These are phyloP conservation scores for Lactarius psammicola DNA, from an alignment of 768 basidiomycete genomes.

Conservation along the genomic window DNA sequence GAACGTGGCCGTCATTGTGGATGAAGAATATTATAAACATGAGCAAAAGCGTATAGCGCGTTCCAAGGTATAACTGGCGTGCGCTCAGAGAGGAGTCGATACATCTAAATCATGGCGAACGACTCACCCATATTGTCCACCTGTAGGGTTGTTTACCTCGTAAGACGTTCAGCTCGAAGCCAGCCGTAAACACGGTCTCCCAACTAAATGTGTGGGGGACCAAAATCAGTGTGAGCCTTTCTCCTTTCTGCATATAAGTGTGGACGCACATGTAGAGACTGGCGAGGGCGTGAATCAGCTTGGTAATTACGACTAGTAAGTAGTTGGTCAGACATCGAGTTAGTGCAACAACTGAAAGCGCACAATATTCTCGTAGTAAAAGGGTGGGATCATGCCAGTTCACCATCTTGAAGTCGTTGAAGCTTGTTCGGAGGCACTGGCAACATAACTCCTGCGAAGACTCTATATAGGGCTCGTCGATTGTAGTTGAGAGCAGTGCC, in stretches of 20 bases:
- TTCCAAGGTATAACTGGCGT: constrained; percentile 7
- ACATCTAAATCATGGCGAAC: not conserved
- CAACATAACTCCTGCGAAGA: not conserved
- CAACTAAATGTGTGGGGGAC: not conserved
- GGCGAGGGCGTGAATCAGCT: not conserved
- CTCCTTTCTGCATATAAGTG: not conserved
- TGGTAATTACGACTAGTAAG: not conserved
- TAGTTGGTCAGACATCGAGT: not conserved
- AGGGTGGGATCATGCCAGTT: not conserved
- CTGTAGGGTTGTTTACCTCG: constrained; percentile 12
- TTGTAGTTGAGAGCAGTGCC: not conserved
- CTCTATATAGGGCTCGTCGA: not conserved
- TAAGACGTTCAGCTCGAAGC: constrained; percentile 1
- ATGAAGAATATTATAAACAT: not conserved
- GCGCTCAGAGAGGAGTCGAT: not conserved
- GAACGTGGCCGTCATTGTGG: not conserved
- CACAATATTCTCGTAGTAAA: not conserved
- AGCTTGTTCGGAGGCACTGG: not conserved
- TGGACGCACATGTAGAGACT: not conserved
- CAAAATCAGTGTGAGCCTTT: not conserved
- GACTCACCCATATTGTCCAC: constrained; percentile 1
- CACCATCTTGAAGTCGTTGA: not conserved
- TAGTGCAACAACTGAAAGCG: not conserved
- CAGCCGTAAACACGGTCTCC: not conserved
- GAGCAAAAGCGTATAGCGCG: not conserved